Evolutionary conservation across 2,329 filamentous ascomycete genomes (phyloP), one percentile per base, ranked within the genome.

Genomic region (Epicoccum nigrum): DNA sequence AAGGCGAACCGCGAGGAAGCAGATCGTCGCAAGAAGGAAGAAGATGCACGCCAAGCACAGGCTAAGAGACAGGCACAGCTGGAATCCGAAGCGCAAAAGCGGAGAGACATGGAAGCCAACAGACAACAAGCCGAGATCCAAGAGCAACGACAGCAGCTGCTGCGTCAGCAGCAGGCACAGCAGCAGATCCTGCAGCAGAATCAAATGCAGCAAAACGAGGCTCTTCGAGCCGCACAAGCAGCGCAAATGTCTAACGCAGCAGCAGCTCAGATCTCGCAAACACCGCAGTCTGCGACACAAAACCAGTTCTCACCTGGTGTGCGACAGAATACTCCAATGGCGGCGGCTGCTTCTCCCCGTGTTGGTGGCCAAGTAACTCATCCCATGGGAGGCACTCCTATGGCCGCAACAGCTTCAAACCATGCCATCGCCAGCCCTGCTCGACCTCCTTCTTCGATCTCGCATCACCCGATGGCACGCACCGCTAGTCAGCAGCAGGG

Each of bases 1-100:
- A 90, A 87, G 68, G 79, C 84, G 47, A 85, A 90, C 34, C 87
- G 91, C 54, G 86, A 86, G 20, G 90, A 95, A 69, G 88, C 86
- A 67, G 86, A 86, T 59, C 66, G 72, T 31, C 63, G 67, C 23
- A 75, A 77, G 64, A 77, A 75, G 58, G 75, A 77, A 45, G 74
- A 76, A 52, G 83, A 87, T 51, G 79, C 80, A 11, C 61, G 65
- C 5, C 45, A 59, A 28, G 64, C 64, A 5, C 67, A 68, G 39
- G 82, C 60, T 3, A 70, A 72, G 55, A 68, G 74, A 55, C 74
- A 77, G 57, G 72, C 68, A 2, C 66, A 72, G 44, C 51, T 63
- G 4, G 70, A 74, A 48, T 67, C 69, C 2, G 66, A 70, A 30
- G 57, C 61, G 0, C 67, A 71, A 53, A 71, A 72, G 57, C 60